These are phyloP conservation scores for Heliophila coronopifolia DNA, from an alignment of 441 rosid genomes.

Conservation along the genomic window DNA sequence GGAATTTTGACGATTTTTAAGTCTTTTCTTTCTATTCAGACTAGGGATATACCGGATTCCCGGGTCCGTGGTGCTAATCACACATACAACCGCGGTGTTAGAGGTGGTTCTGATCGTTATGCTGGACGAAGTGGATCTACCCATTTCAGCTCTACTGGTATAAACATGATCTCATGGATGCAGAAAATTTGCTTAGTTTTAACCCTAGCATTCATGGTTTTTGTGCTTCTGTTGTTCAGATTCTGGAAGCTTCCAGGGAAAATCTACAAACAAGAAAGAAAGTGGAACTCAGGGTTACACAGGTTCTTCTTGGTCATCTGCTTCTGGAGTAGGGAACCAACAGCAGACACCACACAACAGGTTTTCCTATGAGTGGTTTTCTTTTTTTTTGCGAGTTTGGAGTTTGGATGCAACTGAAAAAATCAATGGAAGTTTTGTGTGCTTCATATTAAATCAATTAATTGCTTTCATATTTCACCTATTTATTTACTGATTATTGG, in stretches of 20 bases:
- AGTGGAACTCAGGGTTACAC: conserved; percentile 56
- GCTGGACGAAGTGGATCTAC: conserved; percentile 49
- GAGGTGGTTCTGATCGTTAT: conserved; percentile 67
- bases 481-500: neutral
- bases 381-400: neutral
- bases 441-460: too few species aligned
- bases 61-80: conserved; percentile 54
- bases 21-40: conserved; percentile 37
- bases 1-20: neutral
- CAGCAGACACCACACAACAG: conserved; percentile 43
- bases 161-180: conserved; percentile 19
- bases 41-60: conserved; percentile 53
- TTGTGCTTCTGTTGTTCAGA: conserved; percentile 41
- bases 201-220: neutral
- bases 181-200: neutral
- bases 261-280: conserved; percentile 67
- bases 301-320: conserved; percentile 49
- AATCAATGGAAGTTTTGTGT: neutral
- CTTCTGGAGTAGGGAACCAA: conserved; percentile 40
- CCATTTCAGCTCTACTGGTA: conserved; percentile 53
- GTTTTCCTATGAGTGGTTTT: conserved; percentile 32
- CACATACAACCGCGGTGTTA: conserved; percentile 54
- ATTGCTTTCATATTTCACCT: neutral
- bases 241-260: conserved; percentile 49
- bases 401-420: neutral